A percentile compares a stretch with the other conserved stretches of the same genome.
Conservation (phyloP, 148 eudicot species). For the Fagopyrum tataricum region DNA sequence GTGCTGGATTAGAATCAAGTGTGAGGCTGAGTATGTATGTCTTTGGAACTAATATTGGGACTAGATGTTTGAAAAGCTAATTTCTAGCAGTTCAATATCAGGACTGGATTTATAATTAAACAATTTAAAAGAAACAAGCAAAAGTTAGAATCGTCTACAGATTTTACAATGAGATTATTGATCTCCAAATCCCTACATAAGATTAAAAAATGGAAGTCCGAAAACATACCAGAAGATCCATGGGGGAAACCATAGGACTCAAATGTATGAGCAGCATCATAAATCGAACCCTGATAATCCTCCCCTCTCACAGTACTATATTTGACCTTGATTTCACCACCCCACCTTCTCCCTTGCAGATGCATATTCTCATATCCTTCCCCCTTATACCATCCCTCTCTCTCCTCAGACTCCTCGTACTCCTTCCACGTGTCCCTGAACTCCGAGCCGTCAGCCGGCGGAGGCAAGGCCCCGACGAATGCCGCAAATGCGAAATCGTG, state of each 20-base stretch:
- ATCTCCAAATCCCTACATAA: neutral
- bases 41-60: too few relatives aligned
- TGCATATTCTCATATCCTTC: slow-evolving; percentile 74
- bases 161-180: neutral
- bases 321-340: slow-evolving; percentile 48
- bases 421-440: slow-evolving; percentile 58
- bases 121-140: too few relatives aligned
- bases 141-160: too few relatives aligned
- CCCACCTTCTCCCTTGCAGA: slow-evolving; percentile 94
- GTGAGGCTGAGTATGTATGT: too few relatives aligned
- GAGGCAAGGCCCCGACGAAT: slow-evolving; percentile 50
- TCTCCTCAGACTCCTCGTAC: slow-evolving; percentile 62
- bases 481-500: slow-evolving; percentile 82
- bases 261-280: slow-evolving; percentile 82
- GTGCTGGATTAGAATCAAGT: too few relatives aligned
- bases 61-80: too few relatives aligned
- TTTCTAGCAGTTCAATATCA: too few relatives aligned
- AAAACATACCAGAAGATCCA: slow-evolving; percentile 75
- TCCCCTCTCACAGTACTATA: slow-evolving; percentile 47
- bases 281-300: slow-evolving; percentile 73
- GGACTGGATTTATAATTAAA: too few relatives aligned
- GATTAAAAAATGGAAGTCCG: neutral
- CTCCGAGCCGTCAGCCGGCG: slow-evolving; percentile 40
- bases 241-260: slow-evolving; percentile 83
- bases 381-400: slow-evolving; percentile 86